phyloP scores from a whole-genome alignment of 805 yeast genomes.

The Candida wancherniae region DNA sequence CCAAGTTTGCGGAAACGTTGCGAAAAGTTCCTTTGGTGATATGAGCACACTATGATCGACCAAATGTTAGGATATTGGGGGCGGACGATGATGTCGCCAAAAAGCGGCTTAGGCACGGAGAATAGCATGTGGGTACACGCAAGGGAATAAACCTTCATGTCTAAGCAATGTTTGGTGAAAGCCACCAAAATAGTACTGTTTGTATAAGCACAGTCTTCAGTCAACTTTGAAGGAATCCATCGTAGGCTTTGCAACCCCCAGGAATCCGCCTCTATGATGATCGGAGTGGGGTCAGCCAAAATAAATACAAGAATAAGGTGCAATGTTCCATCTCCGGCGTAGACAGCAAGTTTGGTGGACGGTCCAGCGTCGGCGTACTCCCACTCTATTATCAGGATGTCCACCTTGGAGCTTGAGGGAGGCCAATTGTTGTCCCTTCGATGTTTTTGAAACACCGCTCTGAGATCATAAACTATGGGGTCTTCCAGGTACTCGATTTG shows the following conservation, averaged over 20 bases:
- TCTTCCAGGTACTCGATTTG: no score
- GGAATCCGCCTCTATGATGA: conserved; percentile 25
- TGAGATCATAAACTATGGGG: conserved; percentile 7
- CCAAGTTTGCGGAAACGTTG: conserved; percentile 5
- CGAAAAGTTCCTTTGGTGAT: conserved; percentile 12
- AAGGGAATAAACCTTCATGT: conserved; percentile 32
- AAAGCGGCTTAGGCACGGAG: conserved; percentile 31
- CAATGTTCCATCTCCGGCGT: conserved; percentile 15
- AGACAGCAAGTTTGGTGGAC: conserved; percentile 29
- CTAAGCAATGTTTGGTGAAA: conserved; percentile 24
- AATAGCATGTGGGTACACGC: conserved; percentile 31
- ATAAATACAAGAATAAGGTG: conserved; percentile 23
- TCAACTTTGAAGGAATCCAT: conserved; percentile 30
- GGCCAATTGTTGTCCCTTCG: conserved; percentile 1
- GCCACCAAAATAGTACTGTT: conserved; percentile 32
- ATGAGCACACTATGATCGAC: conserved; percentile 28
- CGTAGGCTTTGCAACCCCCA: conserved; percentile 29
- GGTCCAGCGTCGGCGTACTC: conserved; percentile 1
- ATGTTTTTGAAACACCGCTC: conserved; percentile 2
- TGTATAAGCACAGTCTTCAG: conserved; percentile 22
- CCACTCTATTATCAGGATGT: conserved; percentile 2
- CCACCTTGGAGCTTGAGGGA: neutral
- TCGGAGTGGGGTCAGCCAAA: conserved; percentile 21
- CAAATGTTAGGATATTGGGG: conserved; percentile 23
- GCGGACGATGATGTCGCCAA: conserved; percentile 15